Percentiles rank a stretch among this genome's conserved stretches.
Evolutionary conservation across 176 grass and related monocot genomes (phyloP).

Genomic region (Juncus effusus): DNA sequence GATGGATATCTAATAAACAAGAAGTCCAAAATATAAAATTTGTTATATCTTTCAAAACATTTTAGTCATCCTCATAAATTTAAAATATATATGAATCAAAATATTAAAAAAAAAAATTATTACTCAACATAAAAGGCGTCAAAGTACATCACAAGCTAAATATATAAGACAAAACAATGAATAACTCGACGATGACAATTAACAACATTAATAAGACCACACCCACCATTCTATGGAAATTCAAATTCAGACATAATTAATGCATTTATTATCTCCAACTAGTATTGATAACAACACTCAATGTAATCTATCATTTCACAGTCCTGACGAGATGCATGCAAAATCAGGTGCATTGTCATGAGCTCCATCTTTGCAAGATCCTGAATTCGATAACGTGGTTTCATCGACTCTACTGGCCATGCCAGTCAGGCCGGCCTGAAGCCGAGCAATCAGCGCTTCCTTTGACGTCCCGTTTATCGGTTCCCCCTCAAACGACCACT

Average conservation of each 20-base stretch:
- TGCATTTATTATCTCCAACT: background rate
- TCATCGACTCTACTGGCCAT: conserved; percentile 51
- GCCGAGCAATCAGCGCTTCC: conserved; percentile 31
- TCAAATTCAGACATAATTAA: conserved; percentile 11
- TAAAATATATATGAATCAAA: too few species aligned
- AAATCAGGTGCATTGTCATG: background rate
- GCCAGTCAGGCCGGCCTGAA: conserved; percentile 24
- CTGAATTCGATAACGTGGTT: background rate
- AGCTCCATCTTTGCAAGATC: background rate
- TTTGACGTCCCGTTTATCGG: conserved; percentile 39
- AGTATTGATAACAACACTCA: too few species aligned
- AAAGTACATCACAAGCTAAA: too few species aligned
- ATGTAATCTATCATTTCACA: conserved; percentile 2
- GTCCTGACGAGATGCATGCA: conserved; percentile 1
- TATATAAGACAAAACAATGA: too few species aligned
- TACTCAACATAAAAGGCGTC: too few species aligned
- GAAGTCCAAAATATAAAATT: too few species aligned
- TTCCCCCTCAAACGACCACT: conserved; percentile 55
- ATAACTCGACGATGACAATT: too few species aligned
- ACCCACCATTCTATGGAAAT: background rate
- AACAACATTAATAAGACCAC: too few species aligned
- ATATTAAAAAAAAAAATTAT: too few species aligned
- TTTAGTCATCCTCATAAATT: too few species aligned
- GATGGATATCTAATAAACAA: too few species aligned
- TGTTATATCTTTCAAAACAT: too few species aligned